Base-by-base conservation (phyloP, 805 yeast species). In the Osmozyma mogii region DNA sequence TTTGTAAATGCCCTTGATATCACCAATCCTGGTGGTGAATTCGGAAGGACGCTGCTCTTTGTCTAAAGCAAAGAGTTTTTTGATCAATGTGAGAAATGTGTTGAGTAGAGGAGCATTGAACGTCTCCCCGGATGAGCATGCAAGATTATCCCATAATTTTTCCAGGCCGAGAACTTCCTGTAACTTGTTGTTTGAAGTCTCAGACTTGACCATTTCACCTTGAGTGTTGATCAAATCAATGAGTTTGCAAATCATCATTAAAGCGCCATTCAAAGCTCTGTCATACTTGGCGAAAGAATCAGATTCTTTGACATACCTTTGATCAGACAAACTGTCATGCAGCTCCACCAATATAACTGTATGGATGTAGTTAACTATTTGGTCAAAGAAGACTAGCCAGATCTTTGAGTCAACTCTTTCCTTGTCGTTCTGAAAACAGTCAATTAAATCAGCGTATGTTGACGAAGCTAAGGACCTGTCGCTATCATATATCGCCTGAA, bases 251-350 rank as follows among this genome's bases (percentile, higher is more conserved):
- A 78, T 44, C 50, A 79, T 54, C 25, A 56, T 56, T 6, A 82
- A 41, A 1, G 77, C 56, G 5, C 75, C 58, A 21, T 65, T 62
- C 10, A 75, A 45, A 3, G 78, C 65, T 34, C 94, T 58, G 17
- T 65, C 61, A 45, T 75, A 83, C 48, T 83, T 84, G 12, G 75
- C 54, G 17, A 61, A 60, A 1, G 83, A 68, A 36, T 85, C 94
- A 25, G 77, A 83, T 28, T 68, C 68, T 3, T 75, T 67, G 12
- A 76, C 69, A 41, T 72, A 75, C 32, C 95, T 62, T 45, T 78
- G 81, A 44, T 88, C 96, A 2, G 88, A 75, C 13, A 88, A 52
- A 1, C 85, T 69, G 10, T 70, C 75, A 4, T 66, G 67, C 3
- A 72, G 60, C 48, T 87, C 95, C 18, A 56, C 50, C 10, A 68